Percentiles rank a stretch among this genome's conserved stretches.
phyloP scores from a whole-genome alignment of 176 grass and related monocot genomes.

The Musa beccarii region DNA sequence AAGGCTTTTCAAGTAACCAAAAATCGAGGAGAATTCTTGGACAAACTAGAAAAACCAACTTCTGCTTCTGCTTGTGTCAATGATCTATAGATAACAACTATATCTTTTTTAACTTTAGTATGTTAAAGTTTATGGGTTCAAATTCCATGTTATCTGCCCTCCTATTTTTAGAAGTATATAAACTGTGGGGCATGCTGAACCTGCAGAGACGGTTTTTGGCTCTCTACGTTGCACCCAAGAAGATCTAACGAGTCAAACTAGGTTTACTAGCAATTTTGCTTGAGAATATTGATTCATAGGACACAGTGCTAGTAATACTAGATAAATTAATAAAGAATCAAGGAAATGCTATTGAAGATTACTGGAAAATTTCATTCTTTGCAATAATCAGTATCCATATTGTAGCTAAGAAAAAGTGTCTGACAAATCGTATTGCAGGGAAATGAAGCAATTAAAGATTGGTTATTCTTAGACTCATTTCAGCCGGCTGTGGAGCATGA shows the following conservation, averaged over 20 bases:
- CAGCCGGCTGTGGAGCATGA: slow-evolving; percentile 16
- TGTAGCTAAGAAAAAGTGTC: not conserved
- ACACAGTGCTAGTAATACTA: too few species aligned
- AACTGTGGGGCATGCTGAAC: not conserved
- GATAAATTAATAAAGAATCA: too few species aligned
- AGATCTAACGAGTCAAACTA: too few species aligned
- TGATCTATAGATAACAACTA: not conserved
- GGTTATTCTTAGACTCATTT: slow-evolving; percentile 18
- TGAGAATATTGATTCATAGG: not conserved
- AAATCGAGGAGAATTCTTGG: too few species aligned
- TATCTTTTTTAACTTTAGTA: not conserved
- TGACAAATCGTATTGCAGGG: slow-evolving; percentile 34
- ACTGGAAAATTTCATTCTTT: not conserved
- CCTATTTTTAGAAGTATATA: too few species aligned
- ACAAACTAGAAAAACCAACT: too few species aligned
- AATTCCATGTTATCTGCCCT: not conserved
- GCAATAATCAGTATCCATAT: not conserved
- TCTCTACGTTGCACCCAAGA: too few species aligned
- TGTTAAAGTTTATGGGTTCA: not conserved
- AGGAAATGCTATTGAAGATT: too few species aligned
- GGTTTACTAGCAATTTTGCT: not conserved
- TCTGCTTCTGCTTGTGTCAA: too few species aligned
- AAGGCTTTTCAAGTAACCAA: too few species aligned
- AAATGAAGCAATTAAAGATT: slow-evolving; percentile 5
- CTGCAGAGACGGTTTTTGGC: not conserved